A percentile compares a stretch with the other conserved stretches of the same genome.
Evolutionary conservation across 805 yeast species (phyloP).

Genomic region (Yamadazyma insecticola): DNA sequence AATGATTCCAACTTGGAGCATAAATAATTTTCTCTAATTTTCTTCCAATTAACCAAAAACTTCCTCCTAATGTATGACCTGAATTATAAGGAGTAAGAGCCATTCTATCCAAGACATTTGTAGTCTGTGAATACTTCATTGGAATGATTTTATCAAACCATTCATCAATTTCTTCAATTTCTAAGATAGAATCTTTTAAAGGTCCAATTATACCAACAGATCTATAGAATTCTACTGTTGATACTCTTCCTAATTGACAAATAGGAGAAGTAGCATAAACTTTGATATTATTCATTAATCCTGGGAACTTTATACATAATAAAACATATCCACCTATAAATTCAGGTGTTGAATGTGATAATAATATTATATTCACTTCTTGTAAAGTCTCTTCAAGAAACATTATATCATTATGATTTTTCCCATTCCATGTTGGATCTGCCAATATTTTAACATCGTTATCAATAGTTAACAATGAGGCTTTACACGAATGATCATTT

Average conservation of each 20-base stretch:
- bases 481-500: slow-evolving; percentile 26
- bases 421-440: slow-evolving; percentile 75
- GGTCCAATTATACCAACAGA: slow-evolving; percentile 76
- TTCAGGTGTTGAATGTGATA: slow-evolving; percentile 84
- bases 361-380: slow-evolving; percentile 60
- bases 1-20: slow-evolving; percentile 94
- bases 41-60: slow-evolving; percentile 75
- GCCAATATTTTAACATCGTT: slow-evolving; percentile 50
- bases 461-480: slow-evolving; percentile 56
- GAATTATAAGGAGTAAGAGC: slow-evolving; percentile 79
- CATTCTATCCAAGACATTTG: slow-evolving; percentile 56
- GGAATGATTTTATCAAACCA: slow-evolving; percentile 68
- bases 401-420: slow-evolving; percentile 24
- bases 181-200: slow-evolving; percentile 48
- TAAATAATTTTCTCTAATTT: slow-evolving; percentile 78
- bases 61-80: slow-evolving; percentile 92
- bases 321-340: slow-evolving; percentile 77
- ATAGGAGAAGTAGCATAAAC: slow-evolving; percentile 90
- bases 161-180: slow-evolving; percentile 70
- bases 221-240: slow-evolving; percentile 80
- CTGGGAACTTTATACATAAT: slow-evolving; percentile 54
- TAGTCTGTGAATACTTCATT: slow-evolving; percentile 76
- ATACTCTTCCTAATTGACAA: slow-evolving; percentile 75
- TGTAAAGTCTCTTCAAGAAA: slow-evolving; percentile 31
- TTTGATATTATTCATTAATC: slow-evolving; percentile 57